Base-by-base conservation (phyloP, 2,329 filamentous ascomycete species). In the Penicillium sp. region DNA sequence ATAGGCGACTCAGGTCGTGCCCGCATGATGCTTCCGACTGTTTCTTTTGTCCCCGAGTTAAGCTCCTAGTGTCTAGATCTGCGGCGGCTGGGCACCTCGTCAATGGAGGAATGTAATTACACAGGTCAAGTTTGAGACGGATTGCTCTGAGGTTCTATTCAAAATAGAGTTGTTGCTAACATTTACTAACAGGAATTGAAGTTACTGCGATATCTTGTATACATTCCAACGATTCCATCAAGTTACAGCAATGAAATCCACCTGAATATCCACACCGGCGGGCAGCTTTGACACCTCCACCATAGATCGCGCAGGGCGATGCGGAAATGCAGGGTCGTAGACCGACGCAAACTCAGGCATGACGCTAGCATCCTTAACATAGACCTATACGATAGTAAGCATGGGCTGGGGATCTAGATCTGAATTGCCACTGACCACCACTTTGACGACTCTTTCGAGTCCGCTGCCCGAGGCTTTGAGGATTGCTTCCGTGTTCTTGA, bases 361-460 rank as follows among this genome's bases (percentile, higher is more conserved):
- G 3, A 50, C 24, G 6, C 27, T 31, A 0, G 45, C 47, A 39
- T 60, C 63, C 56, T 52, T 67, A 53, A 71, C 32, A 7, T 50
- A 44, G 4, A 50, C 42, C 48, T 50, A 5, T 2, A 11, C 1
- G 16, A 10, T 6, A n/a, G 36, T 24, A 43, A 36, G 2, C 13
- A 10, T n/a, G 14, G 16, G 18, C n/a, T 31, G 16, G 16, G 16
- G 7, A 27, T 42, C 21, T 8, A 2, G 21, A 13, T 24, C 3
- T 13, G 18, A 16, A 18, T 8, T 4, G 9, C 11, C 16, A 29
- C 49, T 46, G 24, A 46, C 34, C 18, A 84, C 88, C 67, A 89
- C 88, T 82, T 95, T 94, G 77, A 95, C 88, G 46, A 94, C 86
- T 72, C 84, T 87, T 59, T 83, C 76, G 57, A 96, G 80, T 43